Conservation (phyloP, 176 grass and related monocot species). For the Thalia dealbata region DNA sequence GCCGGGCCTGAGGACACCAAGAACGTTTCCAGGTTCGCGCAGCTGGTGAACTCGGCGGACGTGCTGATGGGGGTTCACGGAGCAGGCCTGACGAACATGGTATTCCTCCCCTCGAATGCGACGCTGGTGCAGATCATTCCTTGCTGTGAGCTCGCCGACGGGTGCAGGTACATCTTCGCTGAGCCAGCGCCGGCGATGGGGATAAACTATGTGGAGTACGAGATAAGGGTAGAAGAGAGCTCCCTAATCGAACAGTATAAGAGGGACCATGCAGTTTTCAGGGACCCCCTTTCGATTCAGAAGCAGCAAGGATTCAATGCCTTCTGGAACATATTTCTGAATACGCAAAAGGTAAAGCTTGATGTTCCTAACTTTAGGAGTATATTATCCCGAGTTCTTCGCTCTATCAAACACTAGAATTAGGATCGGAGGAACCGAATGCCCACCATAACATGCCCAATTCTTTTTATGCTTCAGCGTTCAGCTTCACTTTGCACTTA, state of each 20-base stretch:
- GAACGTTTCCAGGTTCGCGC: constrained; percentile 49
- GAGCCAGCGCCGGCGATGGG: constrained; percentile 51
- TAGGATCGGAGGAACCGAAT: no score
- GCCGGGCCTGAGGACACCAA: constrained; percentile 33
- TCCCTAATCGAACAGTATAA: constrained; percentile 58
- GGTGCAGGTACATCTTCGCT: constrained; percentile 45
- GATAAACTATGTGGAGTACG: constrained; percentile 54
- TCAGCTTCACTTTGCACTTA: no score
- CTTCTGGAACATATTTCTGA: constrained; percentile 45
- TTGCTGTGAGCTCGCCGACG: constrained; percentile 47
- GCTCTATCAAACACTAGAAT: constrained; percentile 1
- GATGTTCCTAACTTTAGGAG: constrained; percentile 49
- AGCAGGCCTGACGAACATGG: constrained; percentile 82
- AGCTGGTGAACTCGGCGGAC: constrained; percentile 50
- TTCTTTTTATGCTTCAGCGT: no score
- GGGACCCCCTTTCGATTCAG: constrained; percentile 50
- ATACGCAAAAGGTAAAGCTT: constrained; percentile 73
- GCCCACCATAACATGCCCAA: no score
- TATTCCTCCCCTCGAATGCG: constrained; percentile 60
- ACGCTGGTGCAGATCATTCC: constrained; percentile 75
- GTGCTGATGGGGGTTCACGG: constrained; percentile 71
- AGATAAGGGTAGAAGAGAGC: constrained; percentile 73
- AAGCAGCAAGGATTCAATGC: constrained; percentile 39
- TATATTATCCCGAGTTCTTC: neutral
- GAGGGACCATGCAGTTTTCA: constrained; percentile 66